Percentiles rank a stretch among this genome's conserved stretches.
Evolutionary conservation across 2,329 filamentous ascomycete genomes (phyloP).

Genomic region (Peltaster fructicola): DNA sequence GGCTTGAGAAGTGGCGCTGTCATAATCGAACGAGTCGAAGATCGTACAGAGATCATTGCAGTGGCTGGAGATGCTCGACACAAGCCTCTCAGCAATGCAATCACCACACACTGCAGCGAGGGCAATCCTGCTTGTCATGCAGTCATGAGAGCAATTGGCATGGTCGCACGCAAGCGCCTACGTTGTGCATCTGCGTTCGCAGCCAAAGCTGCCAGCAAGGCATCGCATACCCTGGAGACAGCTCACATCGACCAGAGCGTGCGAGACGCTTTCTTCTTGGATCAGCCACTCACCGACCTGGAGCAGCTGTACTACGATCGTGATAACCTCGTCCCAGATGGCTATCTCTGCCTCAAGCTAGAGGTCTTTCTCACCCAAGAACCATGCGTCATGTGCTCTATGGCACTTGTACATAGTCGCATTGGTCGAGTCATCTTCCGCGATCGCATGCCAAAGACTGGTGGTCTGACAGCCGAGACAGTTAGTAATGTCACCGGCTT

Average conservation of each 20-base stretch:
- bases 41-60: slow-evolving; percentile 42
- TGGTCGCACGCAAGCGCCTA: slow-evolving; percentile 48
- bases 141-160: slow-evolving; percentile 61
- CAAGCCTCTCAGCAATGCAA: slow-evolving; percentile 24
- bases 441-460: slow-evolving; percentile 60
- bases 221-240: slow-evolving; percentile 14
- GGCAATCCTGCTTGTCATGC: slow-evolving; percentile 67
- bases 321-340: slow-evolving; percentile 52
- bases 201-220: slow-evolving; percentile 15
- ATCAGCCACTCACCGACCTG: slow-evolving; percentile 48
- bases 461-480: slow-evolving; percentile 61
- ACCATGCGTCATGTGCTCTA: slow-evolving; percentile 89
- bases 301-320: slow-evolving; percentile 45
- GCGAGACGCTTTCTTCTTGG: slow-evolving; percentile 43
- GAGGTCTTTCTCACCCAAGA: slow-evolving; percentile 93
- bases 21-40: slow-evolving; percentile 45
- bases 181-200: slow-evolving; percentile 15
- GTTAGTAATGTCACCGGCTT: slow-evolving; percentile 19
- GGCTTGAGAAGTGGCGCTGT: slow-evolving; percentile 60
- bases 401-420: slow-evolving; percentile 87
- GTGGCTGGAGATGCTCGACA: slow-evolving; percentile 63
- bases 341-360: slow-evolving; percentile 84
- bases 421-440: slow-evolving; percentile 76
- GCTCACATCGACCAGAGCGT: slow-evolving; percentile 16
- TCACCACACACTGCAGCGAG: slow-evolving; percentile 15